Evolutionary conservation across 306 rosid genomes (phyloP).

Genomic region (Cyclanthera cordifolia): DNA sequence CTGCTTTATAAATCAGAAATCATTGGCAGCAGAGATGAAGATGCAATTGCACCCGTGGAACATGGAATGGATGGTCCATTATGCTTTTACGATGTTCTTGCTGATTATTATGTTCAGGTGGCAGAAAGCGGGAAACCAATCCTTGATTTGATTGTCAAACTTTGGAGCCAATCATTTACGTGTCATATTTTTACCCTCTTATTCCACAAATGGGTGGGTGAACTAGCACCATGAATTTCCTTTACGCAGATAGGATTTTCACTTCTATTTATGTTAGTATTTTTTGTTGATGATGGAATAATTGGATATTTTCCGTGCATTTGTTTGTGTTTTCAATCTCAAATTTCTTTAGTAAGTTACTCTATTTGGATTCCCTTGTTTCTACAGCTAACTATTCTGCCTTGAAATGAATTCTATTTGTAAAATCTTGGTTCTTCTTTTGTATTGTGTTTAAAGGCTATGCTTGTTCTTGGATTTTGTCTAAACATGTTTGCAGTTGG

Average conservation of each 20-base stretch:
- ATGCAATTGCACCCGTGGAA: conserved; percentile 46
- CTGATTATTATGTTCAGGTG: conserved; percentile 63
- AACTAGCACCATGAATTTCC: conserved; percentile 4
- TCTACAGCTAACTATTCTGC: background rate
- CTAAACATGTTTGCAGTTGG: background rate
- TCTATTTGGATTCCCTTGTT: background rate
- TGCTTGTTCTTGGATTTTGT: background rate
- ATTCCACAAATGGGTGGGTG: conserved; percentile 94
- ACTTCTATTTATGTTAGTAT: conserved; percentile 6
- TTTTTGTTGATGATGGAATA: conserved; percentile 9
- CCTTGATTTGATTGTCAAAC: conserved; percentile 81
- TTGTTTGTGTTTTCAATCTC: background rate
- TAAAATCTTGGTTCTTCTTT: background rate
- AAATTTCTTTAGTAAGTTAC: background rate
- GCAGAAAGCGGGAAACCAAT: conserved; percentile 72
- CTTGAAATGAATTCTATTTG: background rate
- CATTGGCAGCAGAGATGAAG: conserved; percentile 66
- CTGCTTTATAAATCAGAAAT: conserved; percentile 37
- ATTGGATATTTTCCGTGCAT: background rate
- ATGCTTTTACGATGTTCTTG: conserved; percentile 87
- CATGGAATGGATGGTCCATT: conserved; percentile 33
- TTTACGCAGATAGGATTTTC: conserved; percentile 10
- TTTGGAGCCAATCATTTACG: conserved; percentile 97
- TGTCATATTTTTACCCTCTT: conserved; percentile 79
- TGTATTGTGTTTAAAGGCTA: background rate